Percentiles rank a stretch among this genome's conserved stretches.
These are phyloP conservation scores for Colletotrichum nymphaeae DNA, from an alignment of 2,329 filamentous ascomycete genomes.

Conservation along the genomic window DNA sequence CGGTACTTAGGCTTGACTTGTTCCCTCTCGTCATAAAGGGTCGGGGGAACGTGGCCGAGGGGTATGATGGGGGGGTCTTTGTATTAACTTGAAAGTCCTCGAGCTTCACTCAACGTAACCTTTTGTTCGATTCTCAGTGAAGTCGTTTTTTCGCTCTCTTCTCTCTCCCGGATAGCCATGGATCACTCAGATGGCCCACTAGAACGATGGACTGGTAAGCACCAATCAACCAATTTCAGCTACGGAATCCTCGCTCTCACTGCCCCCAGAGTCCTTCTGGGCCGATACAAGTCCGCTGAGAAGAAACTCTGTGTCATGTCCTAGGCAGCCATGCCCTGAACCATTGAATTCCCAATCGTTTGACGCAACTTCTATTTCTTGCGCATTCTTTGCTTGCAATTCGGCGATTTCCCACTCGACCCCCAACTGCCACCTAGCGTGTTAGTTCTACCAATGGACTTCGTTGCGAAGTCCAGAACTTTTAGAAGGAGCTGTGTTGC, in stretches of 20 bases:
- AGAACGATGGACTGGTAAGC: no score
- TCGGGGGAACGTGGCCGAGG: neutral
- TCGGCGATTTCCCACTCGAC: neutral
- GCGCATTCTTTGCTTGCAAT: neutral
- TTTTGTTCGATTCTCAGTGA: no score
- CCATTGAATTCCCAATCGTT: neutral
- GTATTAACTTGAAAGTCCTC: no score
- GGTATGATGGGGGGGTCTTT: neutral
- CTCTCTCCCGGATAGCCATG: no score
- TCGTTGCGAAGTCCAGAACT: slow-evolving; percentile 25
- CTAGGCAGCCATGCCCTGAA: neutral
- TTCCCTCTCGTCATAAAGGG: neutral
- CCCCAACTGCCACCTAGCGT: neutral
- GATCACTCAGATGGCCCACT: no score
- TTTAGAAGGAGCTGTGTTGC: neutral
- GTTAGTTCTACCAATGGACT: neutral
- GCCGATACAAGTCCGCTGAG: neutral
- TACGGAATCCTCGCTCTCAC: neutral
- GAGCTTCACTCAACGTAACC: no score
- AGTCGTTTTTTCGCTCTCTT: no score
- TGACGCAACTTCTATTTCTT: neutral
- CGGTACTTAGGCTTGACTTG: neutral
- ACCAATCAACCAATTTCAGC: no score
- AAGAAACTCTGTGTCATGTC: neutral
- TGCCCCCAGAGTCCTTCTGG: neutral